phyloP scores from a whole-genome alignment of 2,329 filamentous ascomycete genomes.

The Botryotinia narcissicola region DNA sequence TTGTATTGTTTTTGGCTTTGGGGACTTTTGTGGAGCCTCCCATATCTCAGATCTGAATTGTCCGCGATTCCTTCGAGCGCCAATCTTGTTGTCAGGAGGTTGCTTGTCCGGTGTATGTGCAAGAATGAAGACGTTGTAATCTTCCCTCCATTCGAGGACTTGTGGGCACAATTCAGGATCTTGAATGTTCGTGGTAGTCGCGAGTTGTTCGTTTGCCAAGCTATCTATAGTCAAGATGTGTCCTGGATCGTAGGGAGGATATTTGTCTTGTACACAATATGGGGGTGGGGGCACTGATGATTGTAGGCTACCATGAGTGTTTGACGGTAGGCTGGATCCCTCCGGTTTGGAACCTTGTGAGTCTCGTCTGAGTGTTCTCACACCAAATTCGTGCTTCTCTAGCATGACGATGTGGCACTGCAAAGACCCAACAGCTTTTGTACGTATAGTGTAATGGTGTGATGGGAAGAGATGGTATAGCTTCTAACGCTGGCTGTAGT shows the following conservation, averaged over 20 bases:
- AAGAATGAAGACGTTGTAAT: neutral
- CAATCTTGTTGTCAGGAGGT: neutral
- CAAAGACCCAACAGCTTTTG: too few relatives aligned
- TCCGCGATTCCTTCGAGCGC: neutral
- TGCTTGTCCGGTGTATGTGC: neutral
- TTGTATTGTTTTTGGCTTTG: neutral
- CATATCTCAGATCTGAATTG: neutral
- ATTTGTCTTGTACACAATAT: neutral
- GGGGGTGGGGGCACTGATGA: neutral
- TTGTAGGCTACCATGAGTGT: neutral
- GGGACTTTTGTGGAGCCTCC: neutral
- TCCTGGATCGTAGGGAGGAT: neutral
- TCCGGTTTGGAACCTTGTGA: neutral
- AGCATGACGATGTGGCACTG: neutral
- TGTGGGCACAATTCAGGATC: neutral
- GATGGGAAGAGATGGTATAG: neutral
- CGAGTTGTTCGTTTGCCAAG: neutral
- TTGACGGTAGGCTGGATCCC: neutral
- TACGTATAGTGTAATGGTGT: neutral
- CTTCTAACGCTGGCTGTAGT: neutral
- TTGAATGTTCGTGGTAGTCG: too few relatives aligned
- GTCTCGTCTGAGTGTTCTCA: neutral
- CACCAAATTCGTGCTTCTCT: conserved; percentile 6
- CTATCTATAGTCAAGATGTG: neutral
- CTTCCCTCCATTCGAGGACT: too few relatives aligned